These are phyloP conservation scores for Globisporangium acanthophoron DNA, from an alignment of 352 stramenopile species.

Conservation along the genomic window DNA sequence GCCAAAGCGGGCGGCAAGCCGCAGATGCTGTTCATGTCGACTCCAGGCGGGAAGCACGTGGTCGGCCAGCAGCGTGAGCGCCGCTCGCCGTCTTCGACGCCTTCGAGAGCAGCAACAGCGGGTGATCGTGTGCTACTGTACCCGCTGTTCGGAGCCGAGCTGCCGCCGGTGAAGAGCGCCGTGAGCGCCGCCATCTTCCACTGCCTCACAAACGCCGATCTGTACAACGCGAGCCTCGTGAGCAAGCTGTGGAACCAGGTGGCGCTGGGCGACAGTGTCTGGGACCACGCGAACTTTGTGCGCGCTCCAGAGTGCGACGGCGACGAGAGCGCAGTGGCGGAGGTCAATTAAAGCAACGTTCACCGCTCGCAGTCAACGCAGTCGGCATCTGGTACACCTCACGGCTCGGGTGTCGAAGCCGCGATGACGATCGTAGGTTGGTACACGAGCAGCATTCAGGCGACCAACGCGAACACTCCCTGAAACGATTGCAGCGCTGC, in stretches of 20 bases:
- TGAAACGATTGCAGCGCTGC: too few species aligned
- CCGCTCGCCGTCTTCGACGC: background rate
- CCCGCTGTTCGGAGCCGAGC: slow-evolving; percentile 57
- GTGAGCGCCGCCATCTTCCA: slow-evolving; percentile 62
- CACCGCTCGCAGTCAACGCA: too few species aligned
- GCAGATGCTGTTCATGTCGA: background rate
- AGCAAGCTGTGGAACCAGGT: slow-evolving; percentile 79
- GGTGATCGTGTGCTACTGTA: slow-evolving; percentile 48
- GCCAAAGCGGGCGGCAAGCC: slow-evolving; percentile 3
- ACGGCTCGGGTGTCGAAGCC: too few species aligned
- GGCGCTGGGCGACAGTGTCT: slow-evolving; percentile 60
- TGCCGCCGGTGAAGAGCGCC: slow-evolving; percentile 55
- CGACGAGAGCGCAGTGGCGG: slow-evolving; percentile 6
- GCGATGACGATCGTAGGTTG: too few species aligned
- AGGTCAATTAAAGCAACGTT: too few species aligned
- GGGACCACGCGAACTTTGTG: slow-evolving; percentile 74
- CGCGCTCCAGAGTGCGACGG: slow-evolving; percentile 9
- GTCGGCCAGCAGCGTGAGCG: background rate
- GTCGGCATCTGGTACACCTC: too few species aligned
- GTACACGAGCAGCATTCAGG: too few species aligned
- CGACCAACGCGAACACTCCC: too few species aligned
- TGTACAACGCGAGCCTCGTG: slow-evolving; percentile 86
- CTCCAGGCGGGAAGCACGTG: background rate
- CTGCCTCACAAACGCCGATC: slow-evolving; percentile 65
- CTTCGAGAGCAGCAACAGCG: background rate